These are phyloP conservation scores for Calocybe gangraenosa DNA, from an alignment of 768 basidiomycete genomes.

Conservation along the genomic window DNA sequence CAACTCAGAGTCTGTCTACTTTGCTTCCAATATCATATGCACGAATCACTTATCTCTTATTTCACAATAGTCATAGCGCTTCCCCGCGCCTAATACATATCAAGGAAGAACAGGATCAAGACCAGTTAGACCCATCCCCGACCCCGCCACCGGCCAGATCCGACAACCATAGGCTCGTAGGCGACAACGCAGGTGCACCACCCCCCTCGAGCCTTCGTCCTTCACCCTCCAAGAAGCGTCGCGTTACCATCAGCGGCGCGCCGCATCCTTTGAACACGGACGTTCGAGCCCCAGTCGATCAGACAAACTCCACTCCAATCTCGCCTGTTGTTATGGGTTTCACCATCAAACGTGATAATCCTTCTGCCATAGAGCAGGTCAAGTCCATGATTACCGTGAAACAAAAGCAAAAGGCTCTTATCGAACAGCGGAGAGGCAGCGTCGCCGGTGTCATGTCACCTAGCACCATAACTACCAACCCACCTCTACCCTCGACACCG, in stretches of 20 bases:
- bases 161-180: conserved; percentile 16
- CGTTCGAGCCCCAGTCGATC: conserved; percentile 37
- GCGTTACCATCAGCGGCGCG: conserved; percentile 65
- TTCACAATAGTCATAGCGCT: conserved; percentile 21
- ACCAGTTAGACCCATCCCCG: conserved; percentile 33
- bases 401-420: conserved; percentile 67
- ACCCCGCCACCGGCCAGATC: conserved; percentile 24
- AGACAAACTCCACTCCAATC: conserved; percentile 49
- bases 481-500: conserved; percentile 22
- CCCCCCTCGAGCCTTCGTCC: conserved; percentile 39
- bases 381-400: conserved; percentile 60
- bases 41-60: conserved; percentile 6
- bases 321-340: conserved; percentile 67
- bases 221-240: conserved; percentile 57
- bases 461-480: conserved; percentile 21
- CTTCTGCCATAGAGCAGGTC: conserved; percentile 54
- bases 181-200: conserved; percentile 26
- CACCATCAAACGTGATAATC: conserved; percentile 54
- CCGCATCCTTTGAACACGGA: conserved; percentile 54
- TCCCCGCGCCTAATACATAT: conserved; percentile 47
- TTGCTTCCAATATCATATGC: conserved; percentile 14
- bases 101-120: conserved; percentile 63
- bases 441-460: conserved; percentile 38
- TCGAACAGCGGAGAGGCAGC: conserved; percentile 67
- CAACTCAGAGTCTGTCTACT: conserved; percentile 43